These are phyloP conservation scores for Sordariomycetes sp. DNA, from an alignment of 2,329 filamentous ascomycete species.

Conservation along the genomic window DNA sequence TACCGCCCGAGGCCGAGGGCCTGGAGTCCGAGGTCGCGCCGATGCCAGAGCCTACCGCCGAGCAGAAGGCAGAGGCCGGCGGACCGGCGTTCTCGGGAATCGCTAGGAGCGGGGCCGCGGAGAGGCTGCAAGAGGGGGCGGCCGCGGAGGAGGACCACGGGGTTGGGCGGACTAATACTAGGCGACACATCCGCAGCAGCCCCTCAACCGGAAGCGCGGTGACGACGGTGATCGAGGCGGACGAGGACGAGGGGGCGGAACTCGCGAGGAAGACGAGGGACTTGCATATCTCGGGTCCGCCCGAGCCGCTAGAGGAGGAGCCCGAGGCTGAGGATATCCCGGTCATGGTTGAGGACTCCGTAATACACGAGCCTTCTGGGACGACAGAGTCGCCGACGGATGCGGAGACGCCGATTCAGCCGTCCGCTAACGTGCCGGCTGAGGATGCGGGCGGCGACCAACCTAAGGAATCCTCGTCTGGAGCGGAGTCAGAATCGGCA, in stretches of 20 bases:
- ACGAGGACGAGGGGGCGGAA: conserved; percentile 8
- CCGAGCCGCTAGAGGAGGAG: conserved; percentile 13
- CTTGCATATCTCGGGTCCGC: conserved; percentile 1
- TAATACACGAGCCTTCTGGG: neutral
- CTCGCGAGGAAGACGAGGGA: conserved; percentile 12
- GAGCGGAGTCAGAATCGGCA: neutral
- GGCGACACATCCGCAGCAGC: conserved; percentile 68
- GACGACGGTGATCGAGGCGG: conserved; percentile 52
- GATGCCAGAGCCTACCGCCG: conserved; percentile 10
- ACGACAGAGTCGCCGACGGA: neutral
- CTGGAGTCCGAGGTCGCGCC: conserved; percentile 32
- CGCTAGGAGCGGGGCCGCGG: conserved; percentile 4
- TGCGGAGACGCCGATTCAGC: neutral
- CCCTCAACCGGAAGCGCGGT: conserved; percentile 69
- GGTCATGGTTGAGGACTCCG: conserved; percentile 20
- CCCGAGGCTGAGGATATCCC: conserved; percentile 24
- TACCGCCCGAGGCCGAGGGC: conserved; percentile 86
- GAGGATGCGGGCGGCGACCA: neutral
- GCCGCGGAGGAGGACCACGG: conserved; percentile 3
- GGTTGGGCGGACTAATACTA: conserved; percentile 50
- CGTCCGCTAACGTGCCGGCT: neutral
- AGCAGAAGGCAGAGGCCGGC: conserved; percentile 11
- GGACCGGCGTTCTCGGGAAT: conserved; percentile 12
- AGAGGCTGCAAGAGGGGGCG: neutral
- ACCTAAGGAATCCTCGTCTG: neutral